Evolutionary conservation across 352 stramenopile species (phyloP).

Genomic region (Pythium aquatile): DNA sequence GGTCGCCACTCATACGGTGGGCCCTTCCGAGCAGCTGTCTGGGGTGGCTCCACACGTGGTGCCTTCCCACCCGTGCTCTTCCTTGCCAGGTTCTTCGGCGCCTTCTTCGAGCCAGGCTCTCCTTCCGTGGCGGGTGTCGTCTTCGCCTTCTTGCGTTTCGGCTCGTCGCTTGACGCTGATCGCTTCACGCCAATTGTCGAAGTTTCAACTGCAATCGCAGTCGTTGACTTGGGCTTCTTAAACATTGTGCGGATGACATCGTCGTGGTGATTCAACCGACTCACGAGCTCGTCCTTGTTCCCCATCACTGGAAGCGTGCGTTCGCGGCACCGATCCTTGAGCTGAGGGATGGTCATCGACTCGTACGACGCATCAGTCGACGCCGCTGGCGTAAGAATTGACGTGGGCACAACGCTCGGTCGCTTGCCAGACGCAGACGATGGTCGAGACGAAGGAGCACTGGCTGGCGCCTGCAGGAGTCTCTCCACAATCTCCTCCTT

Average conservation of each 20-base stretch:
- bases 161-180: neutral
- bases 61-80: neutral
- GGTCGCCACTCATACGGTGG: neutral
- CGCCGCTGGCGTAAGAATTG: neutral
- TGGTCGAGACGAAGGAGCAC: slow-evolving; percentile 1
- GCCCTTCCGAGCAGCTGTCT: slow-evolving; percentile 6
- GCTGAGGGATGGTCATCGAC: slow-evolving; percentile 16
- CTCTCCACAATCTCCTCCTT: slow-evolving; percentile 19
- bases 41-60: neutral
- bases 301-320: slow-evolving; percentile 21
- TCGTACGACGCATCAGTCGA: slow-evolving; percentile 15
- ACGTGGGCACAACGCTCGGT: neutral
- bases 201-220: neutral
- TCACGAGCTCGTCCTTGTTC: slow-evolving; percentile 21
- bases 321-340: slow-evolving; percentile 23
- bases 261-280: slow-evolving; percentile 18
- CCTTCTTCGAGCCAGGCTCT: neutral
- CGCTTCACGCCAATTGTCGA: neutral
- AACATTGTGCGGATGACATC: slow-evolving; percentile 20
- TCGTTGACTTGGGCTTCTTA: slow-evolving; percentile 20
- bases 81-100: neutral
- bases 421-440: slow-evolving; percentile 7
- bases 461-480: neutral
- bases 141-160: slow-evolving; percentile 15
- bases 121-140: neutral